A percentile compares a stretch with the other conserved stretches of the same genome.
These are phyloP conservation scores for Amanita jacksonii DNA, from an alignment of 768 basidiomycete species.

Conservation along the genomic window DNA sequence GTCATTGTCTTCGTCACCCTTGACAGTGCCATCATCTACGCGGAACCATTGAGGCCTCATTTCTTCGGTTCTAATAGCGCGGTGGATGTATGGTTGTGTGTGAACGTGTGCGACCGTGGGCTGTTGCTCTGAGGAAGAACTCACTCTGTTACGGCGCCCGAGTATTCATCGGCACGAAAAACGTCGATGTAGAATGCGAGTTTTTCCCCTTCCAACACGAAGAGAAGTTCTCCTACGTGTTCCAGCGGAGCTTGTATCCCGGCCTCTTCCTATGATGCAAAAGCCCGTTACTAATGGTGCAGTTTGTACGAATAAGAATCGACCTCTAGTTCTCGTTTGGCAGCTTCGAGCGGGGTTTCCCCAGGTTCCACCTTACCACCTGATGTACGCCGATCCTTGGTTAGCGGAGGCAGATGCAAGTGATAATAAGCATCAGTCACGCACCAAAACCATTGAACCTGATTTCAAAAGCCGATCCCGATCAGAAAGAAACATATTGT, in stretches of 20 bases:
- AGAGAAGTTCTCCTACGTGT: conserved; percentile 57
- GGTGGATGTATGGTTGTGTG: too few relatives aligned
- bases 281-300: neutral
- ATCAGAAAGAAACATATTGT: conserved; percentile 2
- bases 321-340: conserved; percentile 65
- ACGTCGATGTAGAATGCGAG: conserved; percentile 66
- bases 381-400: conserved; percentile 13
- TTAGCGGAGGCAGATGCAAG: neutral
- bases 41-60: conserved; percentile 83
- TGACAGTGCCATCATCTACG: conserved; percentile 13
- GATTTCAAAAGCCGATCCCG: neutral
- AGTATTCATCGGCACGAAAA: conserved; percentile 53
- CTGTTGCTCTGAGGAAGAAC: too few relatives aligned
- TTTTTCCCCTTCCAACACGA: conserved; percentile 42
- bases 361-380: conserved; percentile 73
- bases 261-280: conserved; percentile 61
- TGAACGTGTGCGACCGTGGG: too few relatives aligned
- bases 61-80: conserved; percentile 78
- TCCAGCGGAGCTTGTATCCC: conserved; percentile 59
- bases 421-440: neutral
- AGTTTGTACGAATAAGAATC: neutral
- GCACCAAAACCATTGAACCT: conserved; percentile 79
- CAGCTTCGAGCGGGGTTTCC: conserved; percentile 63
- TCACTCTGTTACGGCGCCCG: conserved; percentile 59
- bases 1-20: conserved; percentile 3